Conservation (phyloP, 768 basidiomycete species). For the Boletus reticuloceps region DNA sequence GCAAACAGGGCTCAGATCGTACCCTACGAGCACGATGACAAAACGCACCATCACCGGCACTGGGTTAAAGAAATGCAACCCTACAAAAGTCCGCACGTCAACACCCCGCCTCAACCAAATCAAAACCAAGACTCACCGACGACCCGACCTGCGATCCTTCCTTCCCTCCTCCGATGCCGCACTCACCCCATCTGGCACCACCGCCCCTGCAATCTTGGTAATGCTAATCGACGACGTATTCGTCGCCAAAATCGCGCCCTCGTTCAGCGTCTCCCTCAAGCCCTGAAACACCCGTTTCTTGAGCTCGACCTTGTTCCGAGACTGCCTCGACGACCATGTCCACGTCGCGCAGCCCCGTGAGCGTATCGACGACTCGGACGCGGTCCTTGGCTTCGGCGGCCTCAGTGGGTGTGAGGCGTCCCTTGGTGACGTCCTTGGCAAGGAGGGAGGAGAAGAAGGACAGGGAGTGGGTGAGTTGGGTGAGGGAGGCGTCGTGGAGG, state of each 20-base stretch:
- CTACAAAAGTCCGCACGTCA: slow-evolving; percentile 34
- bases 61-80: slow-evolving; percentile 94
- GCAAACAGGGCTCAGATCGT: neutral
- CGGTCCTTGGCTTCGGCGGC: slow-evolving; percentile 73
- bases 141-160: slow-evolving; percentile 65
- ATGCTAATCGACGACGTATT: slow-evolving; percentile 96
- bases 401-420: slow-evolving; percentile 62
- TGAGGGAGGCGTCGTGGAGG: slow-evolving; percentile 75
- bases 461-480: slow-evolving; percentile 73
- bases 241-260: slow-evolving; percentile 78
- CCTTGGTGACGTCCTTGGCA: slow-evolving; percentile 87
- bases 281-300: slow-evolving; percentile 76
- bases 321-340: slow-evolving; percentile 96
- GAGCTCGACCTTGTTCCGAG: slow-evolving; percentile 74
- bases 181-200: slow-evolving; percentile 55
- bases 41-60: slow-evolving; percentile 87
- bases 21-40: neutral
- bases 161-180: slow-evolving; percentile 64
- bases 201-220: slow-evolving; percentile 87
- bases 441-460: slow-evolving; percentile 77
- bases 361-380: slow-evolving; percentile 57
- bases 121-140: slow-evolving; percentile 54
- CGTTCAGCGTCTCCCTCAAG: slow-evolving; percentile 64
- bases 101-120: neutral
- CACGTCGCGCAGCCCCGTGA: slow-evolving; percentile 67